Percentiles rank a stretch among this genome's conserved stretches.
Conservation (phyloP, 305 asterid species). For the Fraxinus albicans region DNA sequence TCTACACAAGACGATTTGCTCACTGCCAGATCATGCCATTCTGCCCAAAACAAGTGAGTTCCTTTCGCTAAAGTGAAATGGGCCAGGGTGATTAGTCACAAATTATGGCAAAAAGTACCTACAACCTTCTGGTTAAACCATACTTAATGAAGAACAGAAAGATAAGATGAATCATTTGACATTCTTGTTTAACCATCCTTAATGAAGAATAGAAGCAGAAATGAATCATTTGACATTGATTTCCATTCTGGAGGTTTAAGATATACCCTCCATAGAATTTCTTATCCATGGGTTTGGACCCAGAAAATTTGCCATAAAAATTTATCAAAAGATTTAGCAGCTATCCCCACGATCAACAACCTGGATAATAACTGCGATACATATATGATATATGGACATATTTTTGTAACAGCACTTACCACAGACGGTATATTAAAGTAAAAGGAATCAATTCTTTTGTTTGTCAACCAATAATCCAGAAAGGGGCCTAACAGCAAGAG, state of each 20-base stretch:
- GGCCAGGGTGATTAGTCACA: background rate
- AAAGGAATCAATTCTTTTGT: slow-evolving; percentile 70
- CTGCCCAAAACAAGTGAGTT: background rate
- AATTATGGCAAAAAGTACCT: no score
- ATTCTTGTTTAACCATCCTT: no score
- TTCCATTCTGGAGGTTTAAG: no score
- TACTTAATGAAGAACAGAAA: no score
- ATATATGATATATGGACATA: slow-evolving; percentile 4
- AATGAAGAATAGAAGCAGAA: no score
- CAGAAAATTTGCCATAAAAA: background rate
- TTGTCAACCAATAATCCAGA: slow-evolving; percentile 86
- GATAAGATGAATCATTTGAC: no score
- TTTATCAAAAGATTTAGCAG: no score
- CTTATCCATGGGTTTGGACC: no score
- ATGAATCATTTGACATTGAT: no score
- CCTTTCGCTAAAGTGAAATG: background rate
- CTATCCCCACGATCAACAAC: background rate
- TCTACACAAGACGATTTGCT: background rate
- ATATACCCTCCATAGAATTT: no score
- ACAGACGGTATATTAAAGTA: slow-evolving; percentile 51
- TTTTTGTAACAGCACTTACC: slow-evolving; percentile 45
- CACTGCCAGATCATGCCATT: background rate
- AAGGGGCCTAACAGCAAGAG: slow-evolving; percentile 72
- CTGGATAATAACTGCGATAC: background rate
- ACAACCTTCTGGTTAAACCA: no score